Conservation (phyloP, 2,329 filamentous ascomycete genomes). For the Didymella pinodella region DNA sequence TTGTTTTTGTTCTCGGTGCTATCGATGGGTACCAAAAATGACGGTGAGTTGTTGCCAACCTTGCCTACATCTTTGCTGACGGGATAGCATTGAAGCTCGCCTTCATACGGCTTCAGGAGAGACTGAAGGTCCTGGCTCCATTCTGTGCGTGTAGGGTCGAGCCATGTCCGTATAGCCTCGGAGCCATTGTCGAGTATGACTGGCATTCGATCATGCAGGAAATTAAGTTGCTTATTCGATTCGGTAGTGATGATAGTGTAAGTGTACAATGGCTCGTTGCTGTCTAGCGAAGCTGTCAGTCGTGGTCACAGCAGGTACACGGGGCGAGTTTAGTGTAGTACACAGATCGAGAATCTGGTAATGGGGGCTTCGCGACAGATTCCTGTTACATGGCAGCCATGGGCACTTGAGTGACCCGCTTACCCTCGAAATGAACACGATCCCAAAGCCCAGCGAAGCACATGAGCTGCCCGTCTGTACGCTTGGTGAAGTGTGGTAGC, state of each 20-base stretch:
- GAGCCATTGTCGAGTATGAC: conserved; percentile 84
- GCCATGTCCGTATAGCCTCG: conserved; percentile 74
- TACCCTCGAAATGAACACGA: conserved; percentile 80
- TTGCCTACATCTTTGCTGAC: conserved; percentile 92
- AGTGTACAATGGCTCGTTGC: conserved; percentile 77
- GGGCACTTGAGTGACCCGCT: conserved; percentile 17
- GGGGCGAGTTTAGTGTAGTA: conserved; percentile 32
- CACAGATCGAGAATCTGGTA: conserved; percentile 27
- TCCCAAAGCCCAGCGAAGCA: conserved; percentile 94
- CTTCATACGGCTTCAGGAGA: conserved; percentile 79
- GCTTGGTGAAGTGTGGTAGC: conserved; percentile 82
- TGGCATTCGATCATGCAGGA: conserved; percentile 95
- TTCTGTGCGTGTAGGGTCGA: conserved; percentile 73
- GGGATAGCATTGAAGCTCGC: conserved; percentile 82
- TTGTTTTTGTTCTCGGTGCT: conserved; percentile 90
- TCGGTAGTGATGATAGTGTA: conserved; percentile 95
- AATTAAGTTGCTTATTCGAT: conserved; percentile 81
- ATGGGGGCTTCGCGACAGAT: conserved; percentile 22
- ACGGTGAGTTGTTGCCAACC: conserved; percentile 87
- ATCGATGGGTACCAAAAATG: conserved; percentile 81
- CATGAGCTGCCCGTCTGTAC: conserved; percentile 84
- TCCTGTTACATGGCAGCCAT: not conserved
- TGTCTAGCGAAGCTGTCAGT: conserved; percentile 55
- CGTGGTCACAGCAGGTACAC: conserved; percentile 20
- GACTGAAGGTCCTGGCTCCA: conserved; percentile 83